Percentiles rank a stretch among this genome's conserved stretches.
Conservation (phyloP, 345 rosid species). For the Pistacia integerrima region DNA sequence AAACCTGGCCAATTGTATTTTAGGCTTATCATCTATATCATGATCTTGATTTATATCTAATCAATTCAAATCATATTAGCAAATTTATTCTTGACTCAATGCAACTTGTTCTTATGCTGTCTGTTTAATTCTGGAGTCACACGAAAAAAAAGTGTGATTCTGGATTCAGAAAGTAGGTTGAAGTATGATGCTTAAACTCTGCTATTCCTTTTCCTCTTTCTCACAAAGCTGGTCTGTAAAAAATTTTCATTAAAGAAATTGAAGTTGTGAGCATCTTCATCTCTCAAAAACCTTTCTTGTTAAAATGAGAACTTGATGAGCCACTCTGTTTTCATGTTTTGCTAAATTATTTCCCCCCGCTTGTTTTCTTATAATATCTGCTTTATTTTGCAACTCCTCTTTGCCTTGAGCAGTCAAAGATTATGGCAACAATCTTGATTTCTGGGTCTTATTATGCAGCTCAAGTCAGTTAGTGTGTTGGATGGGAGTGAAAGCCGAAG, state of each 20-base stretch:
- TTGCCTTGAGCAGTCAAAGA: neutral
- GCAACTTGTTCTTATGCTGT: neutral
- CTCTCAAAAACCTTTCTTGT: neutral
- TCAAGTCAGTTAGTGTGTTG: slow-evolving; percentile 87
- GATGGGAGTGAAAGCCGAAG: slow-evolving; percentile 95
- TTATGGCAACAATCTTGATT: slow-evolving; percentile 10
- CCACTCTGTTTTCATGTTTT: neutral
- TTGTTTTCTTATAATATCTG: neutral
- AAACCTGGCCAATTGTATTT: neutral
- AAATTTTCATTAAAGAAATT: neutral
- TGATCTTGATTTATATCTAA: neutral
- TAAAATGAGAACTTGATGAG: neutral
- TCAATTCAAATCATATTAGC: neutral
- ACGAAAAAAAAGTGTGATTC: neutral
- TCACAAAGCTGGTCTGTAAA: neutral
- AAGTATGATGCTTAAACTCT: neutral
- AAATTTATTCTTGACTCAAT: neutral
- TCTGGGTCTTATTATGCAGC: slow-evolving; percentile 40
- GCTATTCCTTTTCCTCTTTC: neutral
- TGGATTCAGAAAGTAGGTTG: neutral
- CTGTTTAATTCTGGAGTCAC: neutral
- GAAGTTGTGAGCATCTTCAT: neutral
- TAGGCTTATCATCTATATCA: neutral
- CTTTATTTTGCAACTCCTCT: slow-evolving; percentile 5
- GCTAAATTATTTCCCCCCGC: neutral